Base-by-base conservation (phyloP, 2,329 filamentous ascomycete genomes). In the Fusarium sp. region DNA sequence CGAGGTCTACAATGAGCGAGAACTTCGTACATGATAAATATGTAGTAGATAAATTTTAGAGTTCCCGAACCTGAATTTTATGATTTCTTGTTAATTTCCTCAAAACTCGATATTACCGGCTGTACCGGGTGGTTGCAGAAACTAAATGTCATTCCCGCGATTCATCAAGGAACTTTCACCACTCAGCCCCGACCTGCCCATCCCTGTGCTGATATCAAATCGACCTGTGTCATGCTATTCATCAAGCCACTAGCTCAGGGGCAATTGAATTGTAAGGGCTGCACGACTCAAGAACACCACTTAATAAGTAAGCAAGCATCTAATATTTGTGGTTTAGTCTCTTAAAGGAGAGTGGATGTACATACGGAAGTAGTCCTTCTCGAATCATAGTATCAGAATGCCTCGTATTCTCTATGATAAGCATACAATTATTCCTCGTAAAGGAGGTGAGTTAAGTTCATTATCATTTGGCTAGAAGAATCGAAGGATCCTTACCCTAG, bases 351-450 rank as follows among this genome's bases (percentile, higher is more conserved):
- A 33, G 33, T 6, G 33, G 11, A 33, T 22, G 20, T 6, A 42
- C 8, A n/a, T 11, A 20, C 12, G 10, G 12, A 20, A 10, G 20
- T 10, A 22, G 8, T 22, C 3, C 4, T 11, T 22, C 6, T 11
- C 4, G 10, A 15, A 1, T 15, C 6, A 22, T 7, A 22, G 9
- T 6, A 7, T 11, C 2, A 9, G 3, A 18, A 3, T 4, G 0
- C 11, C 7, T 33, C 4, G 11, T 11, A 3, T 9, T 13, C 13
- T n/a, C 10, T 11, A 17, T 7, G 14, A 6, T 2, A 7, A 18
- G 5, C 7, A 7, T 10, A 12, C 5, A 6, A 18, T n/a, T 28
- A 10, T 12, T 12, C 5, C 15, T 15, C 5, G 14, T 9, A 28
- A 7, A 22, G 6, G 9, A 28, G 20, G 9, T 11, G 11, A 15